Conservation (phyloP, 2,329 filamentous ascomycete genomes). For the Aspergillus sp. region DNA sequence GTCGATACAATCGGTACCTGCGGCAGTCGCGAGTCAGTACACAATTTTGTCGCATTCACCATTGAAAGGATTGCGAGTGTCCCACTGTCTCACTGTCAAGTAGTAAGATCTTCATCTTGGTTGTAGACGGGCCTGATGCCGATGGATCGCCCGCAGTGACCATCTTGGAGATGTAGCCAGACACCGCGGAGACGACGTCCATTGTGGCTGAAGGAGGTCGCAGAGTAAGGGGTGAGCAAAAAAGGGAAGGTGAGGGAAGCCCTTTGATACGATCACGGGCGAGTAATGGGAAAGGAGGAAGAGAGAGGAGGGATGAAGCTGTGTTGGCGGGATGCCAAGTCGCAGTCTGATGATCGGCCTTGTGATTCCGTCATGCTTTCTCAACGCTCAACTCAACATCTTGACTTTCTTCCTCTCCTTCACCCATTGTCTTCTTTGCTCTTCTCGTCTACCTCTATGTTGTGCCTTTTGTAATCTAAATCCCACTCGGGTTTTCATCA, state of each 20-base stretch:
- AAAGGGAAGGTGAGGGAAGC: neutral
- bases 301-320: neutral
- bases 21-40: conserved; percentile 18
- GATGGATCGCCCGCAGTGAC: conserved; percentile 72
- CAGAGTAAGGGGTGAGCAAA: neutral
- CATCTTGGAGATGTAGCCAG: conserved; percentile 96
- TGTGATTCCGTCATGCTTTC: conserved; percentile 14
- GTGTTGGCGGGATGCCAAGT: conserved; percentile 8
- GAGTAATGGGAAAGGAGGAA: neutral
- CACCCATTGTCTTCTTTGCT: neutral
- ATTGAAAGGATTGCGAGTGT: conserved; percentile 36
- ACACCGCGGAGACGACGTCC: conserved; percentile 91
- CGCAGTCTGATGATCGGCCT: conserved; percentile 2
- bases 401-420: neutral
- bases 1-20: conserved; percentile 88
- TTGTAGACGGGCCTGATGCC: conserved; percentile 58
- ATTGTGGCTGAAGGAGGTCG: conserved; percentile 53
- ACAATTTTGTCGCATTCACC: neutral
- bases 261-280: neutral
- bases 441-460: conserved; percentile 10
- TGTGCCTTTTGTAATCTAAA: neutral
- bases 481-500: conserved; percentile 32
- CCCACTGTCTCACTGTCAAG: conserved; percentile 86
- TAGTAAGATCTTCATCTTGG: conserved; percentile 97
- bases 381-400: neutral